phyloP scores from a whole-genome alignment of 2,329 filamentous ascomycete genomes.

The Tricladium varicosporioides region DNA sequence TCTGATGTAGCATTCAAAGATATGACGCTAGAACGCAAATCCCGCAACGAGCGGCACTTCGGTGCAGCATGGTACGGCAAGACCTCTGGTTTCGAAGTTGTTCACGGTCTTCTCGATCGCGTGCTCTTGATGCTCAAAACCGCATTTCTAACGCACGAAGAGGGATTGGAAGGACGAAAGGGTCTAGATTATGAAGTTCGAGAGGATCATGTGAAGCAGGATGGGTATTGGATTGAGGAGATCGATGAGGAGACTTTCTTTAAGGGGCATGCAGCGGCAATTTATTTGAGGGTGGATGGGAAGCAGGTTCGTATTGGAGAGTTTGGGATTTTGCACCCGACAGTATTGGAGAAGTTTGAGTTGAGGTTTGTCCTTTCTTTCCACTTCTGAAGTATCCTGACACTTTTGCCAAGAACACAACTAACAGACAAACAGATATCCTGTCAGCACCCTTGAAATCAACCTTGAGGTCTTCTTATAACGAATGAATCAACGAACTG shows the following conservation, averaged over 20 bases:
- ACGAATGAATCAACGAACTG: slow-evolving; percentile 11
- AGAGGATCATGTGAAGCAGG: slow-evolving; percentile 54
- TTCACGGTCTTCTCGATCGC: slow-evolving; percentile 91
- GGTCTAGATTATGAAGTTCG: slow-evolving; percentile 51
- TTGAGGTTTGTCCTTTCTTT: slow-evolving; percentile 62
- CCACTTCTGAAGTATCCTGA: too few species aligned
- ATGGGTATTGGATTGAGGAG: slow-evolving; percentile 93
- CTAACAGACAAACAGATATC: slow-evolving; percentile 57
- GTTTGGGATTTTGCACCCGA: slow-evolving; percentile 92
- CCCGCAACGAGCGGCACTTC: slow-evolving; percentile 90
- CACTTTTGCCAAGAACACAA: slow-evolving; percentile 10
- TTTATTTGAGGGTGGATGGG: slow-evolving; percentile 72
- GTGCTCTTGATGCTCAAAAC: slow-evolving; percentile 89
- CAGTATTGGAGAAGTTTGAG: slow-evolving; percentile 90
- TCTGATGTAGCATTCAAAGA: slow-evolving; percentile 94
- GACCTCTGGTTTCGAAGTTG: slow-evolving; percentile 89
- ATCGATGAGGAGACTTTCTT: slow-evolving; percentile 91
- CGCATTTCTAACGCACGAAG: slow-evolving; percentile 74
- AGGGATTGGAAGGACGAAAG: slow-evolving; percentile 53
- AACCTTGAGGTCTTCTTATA: slow-evolving; percentile 93
- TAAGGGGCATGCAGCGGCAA: slow-evolving; percentile 80
- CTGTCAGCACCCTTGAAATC: slow-evolving; percentile 90
- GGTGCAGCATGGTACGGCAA: slow-evolving; percentile 96
- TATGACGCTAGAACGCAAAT: slow-evolving; percentile 74
- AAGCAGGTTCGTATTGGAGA: slow-evolving; percentile 78